These are phyloP conservation scores for Chlamydomonas sp. DNA, from an alignment of 139 green algal species.

Conservation along the genomic window DNA sequence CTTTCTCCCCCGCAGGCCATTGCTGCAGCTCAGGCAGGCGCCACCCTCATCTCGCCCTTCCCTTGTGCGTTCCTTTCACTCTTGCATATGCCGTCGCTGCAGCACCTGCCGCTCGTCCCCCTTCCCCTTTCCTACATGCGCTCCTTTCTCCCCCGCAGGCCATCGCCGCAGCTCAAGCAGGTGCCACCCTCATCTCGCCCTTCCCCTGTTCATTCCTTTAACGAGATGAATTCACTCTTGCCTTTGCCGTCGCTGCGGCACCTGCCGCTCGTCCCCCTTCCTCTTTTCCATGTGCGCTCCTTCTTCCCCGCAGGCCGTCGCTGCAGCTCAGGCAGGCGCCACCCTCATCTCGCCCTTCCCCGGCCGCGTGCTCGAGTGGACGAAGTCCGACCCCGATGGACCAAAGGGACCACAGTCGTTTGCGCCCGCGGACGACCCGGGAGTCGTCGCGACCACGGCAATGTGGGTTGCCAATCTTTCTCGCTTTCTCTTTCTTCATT, in stretches of 20 bases:
- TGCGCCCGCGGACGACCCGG: constrained; percentile 28
- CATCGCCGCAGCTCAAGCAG: not conserved
- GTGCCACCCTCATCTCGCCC: not conserved
- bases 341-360: constrained; percentile 43
- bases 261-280: too few species aligned
- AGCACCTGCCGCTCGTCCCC: too few species aligned
- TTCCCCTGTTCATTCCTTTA: too few species aligned
- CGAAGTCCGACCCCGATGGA: constrained; percentile 32
- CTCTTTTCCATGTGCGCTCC: too few species aligned
- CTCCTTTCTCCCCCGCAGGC: too few species aligned
- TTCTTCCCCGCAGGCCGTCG: constrained; percentile 6
- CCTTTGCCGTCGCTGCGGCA: too few species aligned
- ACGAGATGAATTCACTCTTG: too few species aligned
- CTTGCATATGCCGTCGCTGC: too few species aligned
- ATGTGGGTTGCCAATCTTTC: constrained; percentile 26
- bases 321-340: constrained; percentile 5
- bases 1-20: constrained; percentile 7
- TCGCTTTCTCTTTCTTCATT: constrained; percentile 9
- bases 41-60: constrained; percentile 43
- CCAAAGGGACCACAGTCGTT: constrained; percentile 19
- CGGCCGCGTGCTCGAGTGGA: constrained; percentile 39
- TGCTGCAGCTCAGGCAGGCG: constrained; percentile 1
- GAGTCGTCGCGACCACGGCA: constrained; percentile 22
- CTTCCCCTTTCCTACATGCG: too few species aligned
- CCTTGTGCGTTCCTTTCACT: too few species aligned